Percentiles rank a stretch among this genome's conserved stretches.
Conservation (phyloP, 2,329 filamentous ascomycete species). For the Alternaria viburni region DNA sequence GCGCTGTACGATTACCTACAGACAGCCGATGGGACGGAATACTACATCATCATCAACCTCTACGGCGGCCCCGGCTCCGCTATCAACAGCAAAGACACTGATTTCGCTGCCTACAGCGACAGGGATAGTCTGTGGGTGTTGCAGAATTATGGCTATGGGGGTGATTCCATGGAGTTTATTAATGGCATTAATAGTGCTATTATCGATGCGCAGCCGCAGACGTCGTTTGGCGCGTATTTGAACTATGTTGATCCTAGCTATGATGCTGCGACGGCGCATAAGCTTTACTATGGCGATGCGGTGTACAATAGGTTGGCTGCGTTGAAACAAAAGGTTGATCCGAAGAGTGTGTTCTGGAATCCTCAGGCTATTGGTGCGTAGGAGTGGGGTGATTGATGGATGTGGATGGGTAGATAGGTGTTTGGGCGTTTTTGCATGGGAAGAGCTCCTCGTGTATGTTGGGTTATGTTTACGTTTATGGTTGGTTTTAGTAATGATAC, state of each 20-base stretch:
- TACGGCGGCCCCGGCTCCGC: constrained; percentile 47
- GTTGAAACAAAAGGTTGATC: constrained; percentile 52
- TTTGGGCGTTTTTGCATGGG: neutral
- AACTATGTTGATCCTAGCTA: constrained; percentile 62
- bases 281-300: constrained; percentile 56
- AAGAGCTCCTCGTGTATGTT: neutral
- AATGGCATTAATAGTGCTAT: constrained; percentile 53
- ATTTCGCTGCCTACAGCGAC: constrained; percentile 45
- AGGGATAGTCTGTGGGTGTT: constrained; percentile 48
- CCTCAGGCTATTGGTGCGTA: constrained; percentile 46
- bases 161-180: constrained; percentile 43
- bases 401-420: neutral
- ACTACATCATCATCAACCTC: constrained; percentile 49
- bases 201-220: constrained; percentile 45
- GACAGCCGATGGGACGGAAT: constrained; percentile 25
- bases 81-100: constrained; percentile 44
- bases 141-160: constrained; percentile 44
- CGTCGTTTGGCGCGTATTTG: constrained; percentile 57
- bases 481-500: neutral
- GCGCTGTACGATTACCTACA: constrained; percentile 44
- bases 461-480: neutral
- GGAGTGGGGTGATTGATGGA: neutral
- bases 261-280: constrained; percentile 55
- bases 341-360: constrained; percentile 47
- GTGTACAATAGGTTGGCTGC: constrained; percentile 42